Conservation (phyloP, 352 stramenopile genomes). For the Nothophytophthora sp. region DNA sequence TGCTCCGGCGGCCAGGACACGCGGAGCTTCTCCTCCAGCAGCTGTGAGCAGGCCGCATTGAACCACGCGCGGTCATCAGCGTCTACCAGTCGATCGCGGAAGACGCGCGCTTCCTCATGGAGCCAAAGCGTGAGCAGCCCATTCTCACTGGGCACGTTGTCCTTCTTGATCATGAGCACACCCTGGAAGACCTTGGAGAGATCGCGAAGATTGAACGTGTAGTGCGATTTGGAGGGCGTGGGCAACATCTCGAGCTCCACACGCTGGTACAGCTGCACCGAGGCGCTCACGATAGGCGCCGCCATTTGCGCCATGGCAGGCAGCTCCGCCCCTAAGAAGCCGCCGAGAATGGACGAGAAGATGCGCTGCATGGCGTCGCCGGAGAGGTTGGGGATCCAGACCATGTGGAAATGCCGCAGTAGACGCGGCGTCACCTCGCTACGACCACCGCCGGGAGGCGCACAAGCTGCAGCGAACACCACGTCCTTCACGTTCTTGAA, state of each 20-base stretch:
- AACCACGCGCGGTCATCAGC: constrained; percentile 88
- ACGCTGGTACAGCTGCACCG: constrained; percentile 86
- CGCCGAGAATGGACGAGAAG: constrained; percentile 89
- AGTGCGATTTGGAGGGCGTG: constrained; percentile 92
- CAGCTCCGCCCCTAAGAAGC: constrained; percentile 78
- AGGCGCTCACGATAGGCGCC: constrained; percentile 82
- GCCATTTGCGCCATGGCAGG: constrained; percentile 76
- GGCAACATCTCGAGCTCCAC: constrained; percentile 91
- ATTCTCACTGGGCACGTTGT: constrained; percentile 69
- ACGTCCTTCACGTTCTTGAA: constrained; percentile 92
- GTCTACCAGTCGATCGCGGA: constrained; percentile 91
- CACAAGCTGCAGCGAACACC: constrained; percentile 82
- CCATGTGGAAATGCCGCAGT: constrained; percentile 90
- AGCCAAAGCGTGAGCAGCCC: constrained; percentile 89
- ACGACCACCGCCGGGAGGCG: constrained; percentile 83
- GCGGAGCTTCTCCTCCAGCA: constrained; percentile 69
- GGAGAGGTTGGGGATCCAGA: constrained; percentile 90
- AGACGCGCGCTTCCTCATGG: constrained; percentile 92
- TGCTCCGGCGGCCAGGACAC: constrained; percentile 54
- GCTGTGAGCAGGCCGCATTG: constrained; percentile 72
- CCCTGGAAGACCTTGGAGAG: constrained; percentile 94
- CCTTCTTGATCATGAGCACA: constrained; percentile 91
- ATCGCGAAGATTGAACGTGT: constrained; percentile 95
- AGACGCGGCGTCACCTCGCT: constrained; percentile 88
- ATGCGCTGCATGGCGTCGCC: constrained; percentile 86